These are phyloP conservation scores for Jasminum sambac DNA, from an alignment of 257 asterid genomes.

Conservation along the genomic window DNA sequence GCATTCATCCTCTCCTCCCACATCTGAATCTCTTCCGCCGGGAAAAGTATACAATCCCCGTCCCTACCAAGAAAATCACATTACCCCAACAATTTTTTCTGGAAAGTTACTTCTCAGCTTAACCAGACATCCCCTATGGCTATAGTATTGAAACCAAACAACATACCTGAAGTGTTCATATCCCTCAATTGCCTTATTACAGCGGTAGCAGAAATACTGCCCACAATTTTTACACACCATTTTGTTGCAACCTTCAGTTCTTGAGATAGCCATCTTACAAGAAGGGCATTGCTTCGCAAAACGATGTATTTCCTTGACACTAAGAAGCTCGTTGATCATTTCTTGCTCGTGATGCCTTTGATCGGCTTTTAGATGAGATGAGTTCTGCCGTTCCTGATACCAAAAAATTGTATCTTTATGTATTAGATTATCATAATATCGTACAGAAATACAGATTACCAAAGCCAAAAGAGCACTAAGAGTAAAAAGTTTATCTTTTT, in stretches of 20 bases:
- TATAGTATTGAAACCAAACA: slow-evolving; percentile 2
- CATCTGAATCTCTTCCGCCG: slow-evolving; percentile 55
- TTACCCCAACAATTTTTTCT: too few relatives aligned
- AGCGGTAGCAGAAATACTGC: slow-evolving; percentile 70
- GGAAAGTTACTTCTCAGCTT: slow-evolving; percentile 4
- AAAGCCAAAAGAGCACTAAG: too few relatives aligned
- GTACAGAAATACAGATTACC: neutral
- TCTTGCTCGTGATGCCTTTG: slow-evolving; percentile 73
- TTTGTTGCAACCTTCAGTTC: slow-evolving; percentile 93
- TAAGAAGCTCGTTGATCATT: slow-evolving; percentile 71
- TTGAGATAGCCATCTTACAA: slow-evolving; percentile 84
- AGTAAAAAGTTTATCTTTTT: neutral
- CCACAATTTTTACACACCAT: slow-evolving; percentile 81
- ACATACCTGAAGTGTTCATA: slow-evolving; percentile 86
- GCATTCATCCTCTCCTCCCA: slow-evolving; percentile 71
- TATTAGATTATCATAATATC: neutral
- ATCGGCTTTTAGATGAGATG: slow-evolving; percentile 42
- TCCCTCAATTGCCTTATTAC: slow-evolving; percentile 66
- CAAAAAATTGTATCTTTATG: slow-evolving; percentile 24
- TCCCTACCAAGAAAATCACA: slow-evolving; percentile 42
- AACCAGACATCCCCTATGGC: slow-evolving; percentile 1
- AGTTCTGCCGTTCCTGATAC: slow-evolving; percentile 72
- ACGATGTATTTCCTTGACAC: slow-evolving; percentile 51
- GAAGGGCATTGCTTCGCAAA: slow-evolving; percentile 85
- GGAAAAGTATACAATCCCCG: slow-evolving; percentile 69